Evolutionary conservation across 257 asterid genomes (phyloP).

Genomic region (Parsonsia alboflavescens): DNA sequence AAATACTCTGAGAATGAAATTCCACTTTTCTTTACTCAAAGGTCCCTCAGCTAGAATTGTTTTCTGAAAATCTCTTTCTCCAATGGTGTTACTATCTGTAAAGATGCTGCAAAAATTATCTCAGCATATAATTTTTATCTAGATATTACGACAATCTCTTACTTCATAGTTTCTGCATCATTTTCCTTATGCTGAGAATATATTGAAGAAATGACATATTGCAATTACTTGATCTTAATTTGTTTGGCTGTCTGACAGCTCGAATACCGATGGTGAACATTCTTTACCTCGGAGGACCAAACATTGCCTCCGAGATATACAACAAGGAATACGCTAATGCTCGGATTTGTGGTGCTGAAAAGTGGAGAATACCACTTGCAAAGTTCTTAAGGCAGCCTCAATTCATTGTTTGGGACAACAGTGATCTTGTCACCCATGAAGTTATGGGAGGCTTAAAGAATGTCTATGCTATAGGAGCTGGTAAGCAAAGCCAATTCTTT

Average conservation of each 20-base stretch:
- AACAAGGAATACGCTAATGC: constrained; percentile 89
- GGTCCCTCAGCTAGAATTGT: not conserved
- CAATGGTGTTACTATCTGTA: not conserved
- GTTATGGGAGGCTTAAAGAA: constrained; percentile 95
- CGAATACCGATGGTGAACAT: constrained; percentile 70
- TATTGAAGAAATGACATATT: not conserved
- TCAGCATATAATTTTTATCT: no score
- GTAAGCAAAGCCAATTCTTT: constrained; percentile 29
- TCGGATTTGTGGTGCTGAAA: constrained; percentile 78
- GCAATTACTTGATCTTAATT: constrained; percentile 14
- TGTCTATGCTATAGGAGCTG: constrained; percentile 92
- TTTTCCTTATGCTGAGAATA: not conserved
- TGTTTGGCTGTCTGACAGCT: constrained; percentile 41
- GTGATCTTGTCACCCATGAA: constrained; percentile 86
- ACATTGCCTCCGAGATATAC: constrained; percentile 88
- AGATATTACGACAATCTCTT: not conserved
- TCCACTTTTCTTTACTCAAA: no score
- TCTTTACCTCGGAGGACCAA: constrained; percentile 86
- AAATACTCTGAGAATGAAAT: not conserved
- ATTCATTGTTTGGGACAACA: constrained; percentile 85
- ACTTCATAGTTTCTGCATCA: not conserved
- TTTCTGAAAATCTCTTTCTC: not conserved
- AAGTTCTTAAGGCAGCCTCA: constrained; percentile 79
- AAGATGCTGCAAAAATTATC: no score
- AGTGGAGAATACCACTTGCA: constrained; percentile 74